phyloP scores from a whole-genome alignment of 139 green algal species.

The Chlamydomonas incerta region DNA sequence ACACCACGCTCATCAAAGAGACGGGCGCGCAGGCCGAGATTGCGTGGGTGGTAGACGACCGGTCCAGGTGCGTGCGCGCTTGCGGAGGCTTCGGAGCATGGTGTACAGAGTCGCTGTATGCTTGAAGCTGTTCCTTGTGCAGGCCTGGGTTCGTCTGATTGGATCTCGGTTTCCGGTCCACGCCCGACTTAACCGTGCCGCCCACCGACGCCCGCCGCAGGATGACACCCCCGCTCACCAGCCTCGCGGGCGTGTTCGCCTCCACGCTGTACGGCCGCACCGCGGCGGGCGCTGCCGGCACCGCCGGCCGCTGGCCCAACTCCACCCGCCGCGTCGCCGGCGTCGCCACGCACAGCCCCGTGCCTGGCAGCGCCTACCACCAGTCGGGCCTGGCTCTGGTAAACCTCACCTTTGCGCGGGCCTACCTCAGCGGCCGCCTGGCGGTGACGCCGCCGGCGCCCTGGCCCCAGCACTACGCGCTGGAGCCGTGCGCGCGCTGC shows the following conservation, averaged over 20 bases:
- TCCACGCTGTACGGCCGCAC: conserved; percentile 49
- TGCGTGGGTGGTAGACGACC: conserved; percentile 53
- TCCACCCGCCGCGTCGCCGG: conserved; percentile 39
- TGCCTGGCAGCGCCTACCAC: neutral
- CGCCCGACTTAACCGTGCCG: too few species aligned
- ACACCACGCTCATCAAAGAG: neutral
- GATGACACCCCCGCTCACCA: neutral
- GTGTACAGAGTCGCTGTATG: too few species aligned
- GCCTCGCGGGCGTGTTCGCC: conserved; percentile 36
- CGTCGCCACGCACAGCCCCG: conserved; percentile 52
- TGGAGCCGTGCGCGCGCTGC: conserved; percentile 50
- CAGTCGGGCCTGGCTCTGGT: conserved; percentile 20
- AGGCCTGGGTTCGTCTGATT: too few species aligned
- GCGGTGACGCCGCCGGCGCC: neutral
- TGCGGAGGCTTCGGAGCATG: too few species aligned
- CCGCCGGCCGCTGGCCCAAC: conserved; percentile 39
- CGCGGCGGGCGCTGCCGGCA: conserved; percentile 27
- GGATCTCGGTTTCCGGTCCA: too few species aligned
- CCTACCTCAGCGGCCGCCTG: neutral
- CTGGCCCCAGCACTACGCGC: conserved; percentile 1
- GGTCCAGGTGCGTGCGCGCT: neutral
- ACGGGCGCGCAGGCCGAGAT: conserved; percentile 47
- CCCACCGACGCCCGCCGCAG: neutral
- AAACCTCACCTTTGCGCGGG: conserved; percentile 62
- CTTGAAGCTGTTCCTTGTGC: too few species aligned